phyloP scores from a whole-genome alignment of 192 early-diverging fungal species.

The Rhizoclosmatium globosum region DNA sequence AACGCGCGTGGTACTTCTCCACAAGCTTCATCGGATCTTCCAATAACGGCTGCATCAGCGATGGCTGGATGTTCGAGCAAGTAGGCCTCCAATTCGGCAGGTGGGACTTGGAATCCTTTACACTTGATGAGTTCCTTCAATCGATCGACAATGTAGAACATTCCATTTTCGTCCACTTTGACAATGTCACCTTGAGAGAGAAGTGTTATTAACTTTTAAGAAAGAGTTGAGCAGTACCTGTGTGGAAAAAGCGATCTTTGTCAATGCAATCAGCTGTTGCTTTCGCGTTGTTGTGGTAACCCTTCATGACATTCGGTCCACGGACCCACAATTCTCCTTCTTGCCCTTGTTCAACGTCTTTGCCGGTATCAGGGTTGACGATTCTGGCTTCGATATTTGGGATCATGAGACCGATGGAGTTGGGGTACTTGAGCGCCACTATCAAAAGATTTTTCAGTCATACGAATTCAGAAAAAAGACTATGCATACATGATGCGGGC shows the following conservation, averaged over 20 bases:
- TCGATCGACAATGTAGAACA: slow-evolving; percentile 75
- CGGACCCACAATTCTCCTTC: slow-evolving; percentile 87
- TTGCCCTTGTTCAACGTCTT: slow-evolving; percentile 37
- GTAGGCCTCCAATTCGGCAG: slow-evolving; percentile 81
- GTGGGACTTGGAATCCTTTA: slow-evolving; percentile 80
- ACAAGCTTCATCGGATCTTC: slow-evolving; percentile 41
- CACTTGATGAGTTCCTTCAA: slow-evolving; percentile 91
- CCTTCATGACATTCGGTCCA: slow-evolving; percentile 80
- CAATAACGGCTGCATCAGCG: slow-evolving; percentile 61
- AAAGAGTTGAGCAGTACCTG: slow-evolving; percentile 32
- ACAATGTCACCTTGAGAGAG: slow-evolving; percentile 68
- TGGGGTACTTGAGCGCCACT: slow-evolving; percentile 47
- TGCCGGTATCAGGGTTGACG: slow-evolving; percentile 71
- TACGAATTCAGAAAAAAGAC: background rate
- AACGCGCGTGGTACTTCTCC: slow-evolving; percentile 83
- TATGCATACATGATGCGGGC: slow-evolving; percentile 10
- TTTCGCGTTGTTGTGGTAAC: slow-evolving; percentile 83
- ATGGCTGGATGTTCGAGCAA: slow-evolving; percentile 74
- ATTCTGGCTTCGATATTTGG: slow-evolving; percentile 78
- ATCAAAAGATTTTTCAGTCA: background rate
- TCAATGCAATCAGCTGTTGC: slow-evolving; percentile 79
- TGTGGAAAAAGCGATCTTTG: slow-evolving; percentile 77
- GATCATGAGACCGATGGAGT: slow-evolving; percentile 75
- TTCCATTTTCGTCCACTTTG: slow-evolving; percentile 64
- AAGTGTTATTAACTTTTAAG: background rate